A percentile compares a stretch with the other conserved stretches of the same genome.
These are phyloP conservation scores for Ramularia endophylla DNA, from an alignment of 2,329 filamentous ascomycete species.

Conservation along the genomic window DNA sequence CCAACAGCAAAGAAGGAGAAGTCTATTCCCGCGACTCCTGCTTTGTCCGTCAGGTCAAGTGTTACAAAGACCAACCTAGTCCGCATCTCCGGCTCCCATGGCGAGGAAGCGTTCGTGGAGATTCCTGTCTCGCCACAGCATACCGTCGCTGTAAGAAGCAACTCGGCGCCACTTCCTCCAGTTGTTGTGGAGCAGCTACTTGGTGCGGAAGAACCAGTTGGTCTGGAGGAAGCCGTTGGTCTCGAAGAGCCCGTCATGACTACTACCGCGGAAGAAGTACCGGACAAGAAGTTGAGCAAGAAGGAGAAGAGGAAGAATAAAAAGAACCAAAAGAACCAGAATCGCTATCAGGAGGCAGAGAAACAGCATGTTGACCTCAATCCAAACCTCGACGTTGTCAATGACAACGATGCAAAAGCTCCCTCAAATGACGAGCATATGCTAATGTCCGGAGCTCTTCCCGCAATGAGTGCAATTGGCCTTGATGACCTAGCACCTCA, in stretches of 20 bases:
- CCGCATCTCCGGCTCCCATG: constrained; percentile 19
- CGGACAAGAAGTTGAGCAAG: constrained; percentile 4
- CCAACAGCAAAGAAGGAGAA: too few relatives aligned
- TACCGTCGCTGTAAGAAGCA: too few relatives aligned
- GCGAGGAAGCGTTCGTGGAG: constrained; percentile 17
- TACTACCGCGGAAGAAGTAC: not conserved
- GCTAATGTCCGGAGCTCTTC: constrained; percentile 23
- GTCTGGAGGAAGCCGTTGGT: too few relatives aligned
- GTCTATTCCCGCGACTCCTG: not conserved
- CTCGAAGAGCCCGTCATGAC: not conserved
- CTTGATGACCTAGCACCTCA: not conserved
- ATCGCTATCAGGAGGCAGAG: constrained; percentile 8
- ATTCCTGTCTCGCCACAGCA: constrained; percentile 5
- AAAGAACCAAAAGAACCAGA: constrained; percentile 2
- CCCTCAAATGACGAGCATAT: constrained; percentile 9
- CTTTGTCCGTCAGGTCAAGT: too few relatives aligned
- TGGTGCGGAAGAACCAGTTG: too few relatives aligned
- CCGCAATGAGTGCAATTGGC: not conserved
- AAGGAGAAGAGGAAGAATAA: not conserved
- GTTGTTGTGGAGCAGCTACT: too few relatives aligned
- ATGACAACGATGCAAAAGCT: constrained; percentile 2
- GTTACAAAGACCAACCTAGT: too few relatives aligned
- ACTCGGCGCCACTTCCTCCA: too few relatives aligned
- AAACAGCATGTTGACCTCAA: not conserved
- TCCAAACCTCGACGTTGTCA: too few relatives aligned